Evolutionary conservation across 164 flowering plant genomes (phyloP).

Genomic region (Nymphaea colorata): DNA sequence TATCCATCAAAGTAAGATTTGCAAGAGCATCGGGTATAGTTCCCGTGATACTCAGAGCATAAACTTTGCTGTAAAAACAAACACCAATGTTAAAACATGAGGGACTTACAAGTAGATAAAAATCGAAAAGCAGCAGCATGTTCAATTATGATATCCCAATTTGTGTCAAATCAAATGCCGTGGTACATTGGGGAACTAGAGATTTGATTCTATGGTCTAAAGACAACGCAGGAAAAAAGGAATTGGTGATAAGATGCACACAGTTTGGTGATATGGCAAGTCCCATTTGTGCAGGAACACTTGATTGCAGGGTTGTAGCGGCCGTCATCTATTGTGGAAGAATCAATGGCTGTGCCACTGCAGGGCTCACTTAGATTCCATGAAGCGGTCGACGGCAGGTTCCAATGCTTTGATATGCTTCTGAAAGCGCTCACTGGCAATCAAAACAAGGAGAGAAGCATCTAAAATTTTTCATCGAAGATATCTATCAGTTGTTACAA

Average conservation of each 20-base stretch:
- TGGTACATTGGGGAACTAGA: too few relatives aligned
- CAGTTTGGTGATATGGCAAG: slow-evolving; percentile 7
- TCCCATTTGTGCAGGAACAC: slow-evolving; percentile 5
- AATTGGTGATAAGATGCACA: not conserved
- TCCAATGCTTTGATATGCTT: slow-evolving; percentile 4
- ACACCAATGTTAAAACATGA: not conserved
- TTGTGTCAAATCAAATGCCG: too few relatives aligned
- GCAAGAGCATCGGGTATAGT: not conserved
- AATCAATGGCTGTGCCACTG: slow-evolving; percentile 8
- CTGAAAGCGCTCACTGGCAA: slow-evolving; percentile 8
- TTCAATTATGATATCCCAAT: too few relatives aligned
- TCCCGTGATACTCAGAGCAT: not conserved
- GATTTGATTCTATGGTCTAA: too few relatives aligned
- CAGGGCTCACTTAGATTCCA: slow-evolving; percentile 10
- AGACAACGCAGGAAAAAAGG: not conserved
- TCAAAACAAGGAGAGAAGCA: not conserved
- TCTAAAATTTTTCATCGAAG: too few relatives aligned
- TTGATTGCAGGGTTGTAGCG: slow-evolving; percentile 6
- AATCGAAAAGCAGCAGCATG: too few relatives aligned
- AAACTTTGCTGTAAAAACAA: not conserved
- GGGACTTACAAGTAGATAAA: too few relatives aligned
- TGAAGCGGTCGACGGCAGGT: not conserved
- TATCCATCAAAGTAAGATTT: slow-evolving; percentile 1
- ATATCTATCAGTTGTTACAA: too few relatives aligned
- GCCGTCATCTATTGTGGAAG: not conserved